Base-by-base conservation (phyloP, 129 eudicot genomes). In the Pittosporum tobira region DNA sequence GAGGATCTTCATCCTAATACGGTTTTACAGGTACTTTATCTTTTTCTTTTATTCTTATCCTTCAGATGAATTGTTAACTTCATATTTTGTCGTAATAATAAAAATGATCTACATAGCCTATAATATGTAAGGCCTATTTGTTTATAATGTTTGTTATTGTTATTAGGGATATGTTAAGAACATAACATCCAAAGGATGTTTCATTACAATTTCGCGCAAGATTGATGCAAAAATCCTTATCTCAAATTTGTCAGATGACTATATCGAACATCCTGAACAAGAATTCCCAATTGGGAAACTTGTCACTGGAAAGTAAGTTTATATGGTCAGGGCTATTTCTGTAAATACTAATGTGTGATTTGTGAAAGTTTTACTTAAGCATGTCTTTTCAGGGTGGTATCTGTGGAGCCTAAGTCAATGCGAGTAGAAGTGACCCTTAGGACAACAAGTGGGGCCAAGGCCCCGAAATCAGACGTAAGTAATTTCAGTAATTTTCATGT, bases 221-320 rank as follows among this genome's bases (percentile, higher is more conserved):
- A 64, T 90, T 56, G 97, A 90, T 71, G 97, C 95, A 43, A 85
- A 71, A 70, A 76, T 90, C 34, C 85, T 85, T 36, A 55, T 85
- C 29, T 75, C 94, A 37, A 85, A 90, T 71, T 80, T 90, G 79
- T 90, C 95, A 5, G 94, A 90, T 53, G 81, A 68, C 28, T 90
- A 61, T 69, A 76, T 85, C 46, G 68, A 85, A 57, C 81, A 90
- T 64, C 94, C 82, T 1, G 94, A 75, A 59, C 68, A 72, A 64
- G 94, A 90, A 42, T 90, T 85, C 61, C 88, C 95, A 48, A 61
- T 85, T 68, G 97, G 97, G 31, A 82, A 83, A 65, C 97, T 80
- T 59, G 88, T 90, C 37, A 56, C 24, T 60, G 97, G 97, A 48
- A 89, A 77, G 96, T 88, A 74, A 75, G 78, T 67, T 25, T 57